Percentiles rank a stretch among this genome's conserved stretches.
Conservation (phyloP, 2,329 filamentous ascomycete genomes). For the Fusarium sp. region DNA sequence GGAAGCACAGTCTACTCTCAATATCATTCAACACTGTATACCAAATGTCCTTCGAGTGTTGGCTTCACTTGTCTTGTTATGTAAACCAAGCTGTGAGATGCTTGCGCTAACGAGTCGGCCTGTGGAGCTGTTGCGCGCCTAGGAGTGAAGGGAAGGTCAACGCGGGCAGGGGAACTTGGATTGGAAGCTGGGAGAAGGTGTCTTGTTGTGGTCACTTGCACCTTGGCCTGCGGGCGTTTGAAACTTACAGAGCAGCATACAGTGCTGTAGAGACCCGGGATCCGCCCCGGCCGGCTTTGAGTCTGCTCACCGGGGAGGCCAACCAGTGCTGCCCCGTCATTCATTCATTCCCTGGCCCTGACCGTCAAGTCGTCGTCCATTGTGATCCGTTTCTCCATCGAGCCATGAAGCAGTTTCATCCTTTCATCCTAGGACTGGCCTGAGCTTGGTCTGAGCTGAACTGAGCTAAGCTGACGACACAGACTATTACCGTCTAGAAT, state of each 20-base stretch:
- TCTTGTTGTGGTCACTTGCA: neutral
- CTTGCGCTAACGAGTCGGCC: conserved; percentile 14
- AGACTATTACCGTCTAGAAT: neutral
- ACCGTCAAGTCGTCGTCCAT: conserved; percentile 4
- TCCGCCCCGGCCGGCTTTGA: conserved; percentile 27
- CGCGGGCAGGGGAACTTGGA: neutral
- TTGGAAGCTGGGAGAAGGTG: neutral
- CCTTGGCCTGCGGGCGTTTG: neutral
- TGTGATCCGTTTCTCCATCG: conserved; percentile 15
- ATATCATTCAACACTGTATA: conserved; percentile 11
- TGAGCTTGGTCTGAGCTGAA: neutral
- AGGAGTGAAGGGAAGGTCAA: neutral
- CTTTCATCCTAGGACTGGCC: conserved; percentile 1
- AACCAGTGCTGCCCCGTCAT: conserved; percentile 28
- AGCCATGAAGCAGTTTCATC: conserved; percentile 1
- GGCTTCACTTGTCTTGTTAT: conserved; percentile 1
- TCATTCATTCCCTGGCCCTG: conserved; percentile 4
- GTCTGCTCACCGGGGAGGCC: neutral
- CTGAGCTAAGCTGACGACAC: neutral
- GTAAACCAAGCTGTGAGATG: conserved; percentile 13
- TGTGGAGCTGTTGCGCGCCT: neutral
- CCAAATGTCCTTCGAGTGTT: neutral
- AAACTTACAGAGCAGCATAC: neutral
- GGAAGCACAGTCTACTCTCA: neutral
- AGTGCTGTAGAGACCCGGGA: conserved; percentile 7